Conservation (phyloP, 768 basidiomycete species). For the Xerocomellus dryophilus region DNA sequence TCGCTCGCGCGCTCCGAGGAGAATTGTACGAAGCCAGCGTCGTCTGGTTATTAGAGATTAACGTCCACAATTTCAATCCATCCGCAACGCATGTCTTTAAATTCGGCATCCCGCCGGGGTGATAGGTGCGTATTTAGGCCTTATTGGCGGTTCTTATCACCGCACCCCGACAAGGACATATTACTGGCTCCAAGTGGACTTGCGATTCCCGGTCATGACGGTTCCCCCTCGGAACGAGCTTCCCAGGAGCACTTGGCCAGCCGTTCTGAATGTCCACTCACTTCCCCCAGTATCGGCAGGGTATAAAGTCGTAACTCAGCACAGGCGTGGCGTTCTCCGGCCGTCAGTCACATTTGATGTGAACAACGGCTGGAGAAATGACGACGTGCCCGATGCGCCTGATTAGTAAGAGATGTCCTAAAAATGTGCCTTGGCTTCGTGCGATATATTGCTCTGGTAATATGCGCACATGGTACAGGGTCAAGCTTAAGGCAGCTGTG, state of each 20-base stretch:
- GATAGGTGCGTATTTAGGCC: slow-evolving; percentile 10
- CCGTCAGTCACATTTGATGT: slow-evolving; percentile 8
- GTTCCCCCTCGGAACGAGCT: background rate
- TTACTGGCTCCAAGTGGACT: background rate
- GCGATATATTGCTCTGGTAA: slow-evolving; percentile 26
- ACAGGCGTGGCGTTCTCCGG: slow-evolving; percentile 23
- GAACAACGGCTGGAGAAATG: slow-evolving; percentile 2
- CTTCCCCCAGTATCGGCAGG: background rate
- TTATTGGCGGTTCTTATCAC: slow-evolving; percentile 6
- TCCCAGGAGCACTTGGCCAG: background rate
- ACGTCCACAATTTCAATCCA: slow-evolving; percentile 17
- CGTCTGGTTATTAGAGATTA: slow-evolving; percentile 18
- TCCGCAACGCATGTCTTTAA: slow-evolving; percentile 3
- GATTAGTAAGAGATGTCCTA: slow-evolving; percentile 22
- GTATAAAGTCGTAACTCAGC: background rate
- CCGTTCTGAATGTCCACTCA: background rate
- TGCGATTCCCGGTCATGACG: slow-evolving; percentile 8
- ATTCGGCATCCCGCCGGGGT: slow-evolving; percentile 5
- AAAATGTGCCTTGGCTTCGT: slow-evolving; percentile 17
- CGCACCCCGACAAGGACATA: slow-evolving; percentile 22
- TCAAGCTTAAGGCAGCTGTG: background rate
- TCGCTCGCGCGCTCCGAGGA: slow-evolving; percentile 24
- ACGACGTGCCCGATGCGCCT: slow-evolving; percentile 5
- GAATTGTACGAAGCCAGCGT: slow-evolving; percentile 11
- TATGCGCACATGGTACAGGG: slow-evolving; percentile 7